Conservation (phyloP, 257 asterid genomes). For the Penstemon eatonii region DNA sequence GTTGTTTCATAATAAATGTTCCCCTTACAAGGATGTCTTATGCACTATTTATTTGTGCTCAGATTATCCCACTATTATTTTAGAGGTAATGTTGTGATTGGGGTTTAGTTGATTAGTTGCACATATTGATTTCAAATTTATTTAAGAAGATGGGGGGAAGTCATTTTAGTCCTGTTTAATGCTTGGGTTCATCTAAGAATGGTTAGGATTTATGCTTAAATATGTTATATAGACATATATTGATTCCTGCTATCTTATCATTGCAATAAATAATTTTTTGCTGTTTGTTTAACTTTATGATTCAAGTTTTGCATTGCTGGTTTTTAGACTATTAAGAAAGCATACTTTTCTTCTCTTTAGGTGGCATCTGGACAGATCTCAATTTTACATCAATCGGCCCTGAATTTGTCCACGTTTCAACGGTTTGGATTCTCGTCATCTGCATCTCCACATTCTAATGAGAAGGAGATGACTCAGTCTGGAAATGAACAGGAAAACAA, state of each 20-base stretch:
- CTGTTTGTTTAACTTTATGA: not conserved
- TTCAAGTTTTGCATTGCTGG: not conserved
- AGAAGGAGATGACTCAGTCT: conserved; percentile 48
- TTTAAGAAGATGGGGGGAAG: too few species aligned
- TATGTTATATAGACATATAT: not conserved
- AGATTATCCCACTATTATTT: not conserved
- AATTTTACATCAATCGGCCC: conserved; percentile 36
- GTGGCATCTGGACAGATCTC: conserved; percentile 40
- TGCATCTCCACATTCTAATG: conserved; percentile 53
- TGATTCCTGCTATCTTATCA: not conserved
- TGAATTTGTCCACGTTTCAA: conserved; percentile 39
- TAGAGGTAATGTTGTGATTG: too few species aligned
- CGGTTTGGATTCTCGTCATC: conserved; percentile 59
- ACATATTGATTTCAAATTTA: too few species aligned
- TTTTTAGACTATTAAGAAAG: not conserved
- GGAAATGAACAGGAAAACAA: conserved; percentile 33
- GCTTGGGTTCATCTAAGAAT: too few species aligned
- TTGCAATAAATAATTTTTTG: not conserved
- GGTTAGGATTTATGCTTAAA: too few species aligned
- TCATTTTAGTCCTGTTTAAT: too few species aligned
- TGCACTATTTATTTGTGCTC: not conserved
- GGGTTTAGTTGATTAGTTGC: too few species aligned
- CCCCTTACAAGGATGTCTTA: not conserved
- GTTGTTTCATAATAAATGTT: not conserved
- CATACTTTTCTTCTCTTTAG: conserved; percentile 29